Evolutionary conservation across 2,329 filamentous ascomycete genomes (phyloP).

Genomic region (Alternaria novae-zelandiae): DNA sequence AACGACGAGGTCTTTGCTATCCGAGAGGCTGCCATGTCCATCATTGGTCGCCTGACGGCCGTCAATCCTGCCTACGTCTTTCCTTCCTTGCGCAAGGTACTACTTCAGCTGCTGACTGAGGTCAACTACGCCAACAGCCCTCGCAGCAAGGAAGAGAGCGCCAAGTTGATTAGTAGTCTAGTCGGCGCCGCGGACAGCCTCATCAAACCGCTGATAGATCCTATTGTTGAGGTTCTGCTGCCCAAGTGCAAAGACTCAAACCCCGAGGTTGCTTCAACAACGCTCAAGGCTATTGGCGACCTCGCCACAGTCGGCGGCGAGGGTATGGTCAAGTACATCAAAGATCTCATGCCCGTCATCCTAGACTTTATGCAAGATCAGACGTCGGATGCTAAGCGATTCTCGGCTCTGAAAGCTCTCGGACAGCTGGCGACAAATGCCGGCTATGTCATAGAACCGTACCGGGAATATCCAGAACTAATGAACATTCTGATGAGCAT

Average conservation of each 20-base stretch:
- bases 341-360: constrained; percentile 91
- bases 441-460: constrained; percentile 96
- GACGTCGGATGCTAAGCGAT: constrained; percentile 85
- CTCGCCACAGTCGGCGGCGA: constrained; percentile 92
- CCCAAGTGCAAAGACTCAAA: constrained; percentile 88
- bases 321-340: constrained; percentile 91
- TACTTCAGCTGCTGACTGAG: constrained; percentile 95
- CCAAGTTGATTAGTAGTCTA: constrained; percentile 87
- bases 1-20: constrained; percentile 95
- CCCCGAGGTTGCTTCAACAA: constrained; percentile 88
- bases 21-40: constrained; percentile 91
- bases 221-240: constrained; percentile 92
- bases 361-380: constrained; percentile 93
- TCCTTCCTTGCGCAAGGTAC: constrained; percentile 88
- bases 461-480: constrained; percentile 91
- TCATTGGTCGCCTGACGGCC: constrained; percentile 89
- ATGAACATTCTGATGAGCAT: constrained; percentile 93
- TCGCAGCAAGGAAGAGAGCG: constrained; percentile 94
- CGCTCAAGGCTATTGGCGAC: constrained; percentile 93
- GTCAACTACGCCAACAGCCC: constrained; percentile 95
- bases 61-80: constrained; percentile 98
- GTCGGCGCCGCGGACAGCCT: constrained; percentile 91
- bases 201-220: constrained; percentile 95
- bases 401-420: constrained; percentile 87
- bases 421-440: constrained; percentile 94